Conservation (phyloP, 1,284 basidiomycete species). For the Ganoderma resinaceum region DNA sequence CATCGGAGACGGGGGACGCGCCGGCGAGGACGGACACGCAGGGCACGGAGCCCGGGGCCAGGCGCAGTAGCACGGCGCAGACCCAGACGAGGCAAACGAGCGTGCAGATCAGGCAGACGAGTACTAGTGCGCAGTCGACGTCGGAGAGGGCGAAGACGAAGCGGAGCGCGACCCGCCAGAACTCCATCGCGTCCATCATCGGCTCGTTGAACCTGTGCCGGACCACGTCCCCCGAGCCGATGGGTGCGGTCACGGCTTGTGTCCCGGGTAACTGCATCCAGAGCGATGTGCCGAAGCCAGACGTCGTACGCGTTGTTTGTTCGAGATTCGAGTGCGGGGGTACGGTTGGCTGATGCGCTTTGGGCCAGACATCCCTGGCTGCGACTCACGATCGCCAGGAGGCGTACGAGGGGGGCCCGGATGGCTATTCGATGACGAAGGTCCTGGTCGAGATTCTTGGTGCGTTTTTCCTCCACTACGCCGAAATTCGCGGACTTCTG, state of each 20-base stretch:
- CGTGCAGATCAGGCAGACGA: neutral
- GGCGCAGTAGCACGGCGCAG: neutral
- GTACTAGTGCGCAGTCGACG: no score
- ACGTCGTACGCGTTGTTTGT: neutral
- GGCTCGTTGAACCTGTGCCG: neutral
- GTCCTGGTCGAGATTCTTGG: conserved; percentile 18
- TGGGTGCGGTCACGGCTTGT: neutral
- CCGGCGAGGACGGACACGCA: neutral
- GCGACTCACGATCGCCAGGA: conserved; percentile 17
- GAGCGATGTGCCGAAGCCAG: neutral
- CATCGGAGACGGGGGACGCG: neutral
- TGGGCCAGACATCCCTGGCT: conserved; percentile 15
- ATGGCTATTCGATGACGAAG: conserved; percentile 22
- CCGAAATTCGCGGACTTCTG: neutral
- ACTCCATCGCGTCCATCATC: neutral
- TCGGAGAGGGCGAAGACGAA: neutral
- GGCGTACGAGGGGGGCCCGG: conserved; percentile 14
- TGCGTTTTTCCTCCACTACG: neutral
- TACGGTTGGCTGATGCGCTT: neutral
- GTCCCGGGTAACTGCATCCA: neutral
- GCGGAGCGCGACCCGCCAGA: conserved; percentile 2
- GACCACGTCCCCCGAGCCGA: neutral
- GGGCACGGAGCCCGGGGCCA: neutral
- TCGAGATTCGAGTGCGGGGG: neutral
- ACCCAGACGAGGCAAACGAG: neutral